Base-by-base conservation (phyloP, 1,284 basidiomycete genomes). In the Tilletia caries region DNA sequence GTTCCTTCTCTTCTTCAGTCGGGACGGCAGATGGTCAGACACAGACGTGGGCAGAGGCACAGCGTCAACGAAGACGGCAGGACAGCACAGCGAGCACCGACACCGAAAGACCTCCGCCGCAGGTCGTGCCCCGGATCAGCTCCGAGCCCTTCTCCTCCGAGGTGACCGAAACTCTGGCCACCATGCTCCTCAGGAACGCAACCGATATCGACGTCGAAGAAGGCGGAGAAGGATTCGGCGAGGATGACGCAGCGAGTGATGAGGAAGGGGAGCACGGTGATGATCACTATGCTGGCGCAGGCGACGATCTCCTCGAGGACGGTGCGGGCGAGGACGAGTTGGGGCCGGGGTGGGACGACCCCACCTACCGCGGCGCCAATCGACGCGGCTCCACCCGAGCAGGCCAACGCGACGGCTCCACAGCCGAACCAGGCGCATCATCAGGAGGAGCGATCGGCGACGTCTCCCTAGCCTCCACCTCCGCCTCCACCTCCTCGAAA, bases 281-380 rank as follows among this genome's bases (percentile, higher is more conserved):
- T 20, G 34, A 29, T 29, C 15, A 6, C 12, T n/a, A 18, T 6
- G 32, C 32, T 12, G 58, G 15, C 15, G 32, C 15, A 18, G 32
- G 32, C 18, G 27, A 62, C 12, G 32, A 37, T 37, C 33, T 25
- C 13, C 48, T 50, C 13, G 23, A 37, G 10, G 32, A 34, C 10
- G 58, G 32, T 8, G 52, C 23, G 52, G 58, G 20, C 15, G 58
- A 34, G 18, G 58, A 62, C 33, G 58, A 62, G 32, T 33, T 62
- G 29, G 58, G 32, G 1, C 32, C 33, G 10, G 58, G 58, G 12
- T 62, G 58, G 58, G 58, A 62, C 58, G 58, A 62, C n/a, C 58
- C 58, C 6, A 34, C 58, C 23, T 50, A 50, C 48, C 48, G 20
- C 48, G 48, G 48, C 13, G 48, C 48, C 20, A 25, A 20, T 50